phyloP scores from a whole-genome alignment of 164 flowering plant genomes.

The Stephania cephalantha region DNA sequence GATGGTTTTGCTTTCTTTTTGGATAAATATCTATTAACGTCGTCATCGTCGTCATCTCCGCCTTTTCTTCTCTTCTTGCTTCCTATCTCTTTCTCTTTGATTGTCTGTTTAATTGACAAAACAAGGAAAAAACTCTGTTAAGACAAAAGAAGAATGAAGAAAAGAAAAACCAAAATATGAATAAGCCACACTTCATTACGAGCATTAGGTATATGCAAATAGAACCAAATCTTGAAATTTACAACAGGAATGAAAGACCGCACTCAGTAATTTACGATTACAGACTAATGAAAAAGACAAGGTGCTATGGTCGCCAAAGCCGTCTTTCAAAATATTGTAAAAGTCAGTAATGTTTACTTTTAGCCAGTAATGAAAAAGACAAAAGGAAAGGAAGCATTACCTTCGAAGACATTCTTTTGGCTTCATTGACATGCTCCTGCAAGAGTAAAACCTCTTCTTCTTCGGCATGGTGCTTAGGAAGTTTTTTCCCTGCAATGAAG shows the following conservation, averaged over 20 bases:
- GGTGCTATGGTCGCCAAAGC: background rate
- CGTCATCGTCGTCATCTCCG: constrained; percentile 39
- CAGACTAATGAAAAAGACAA: background rate
- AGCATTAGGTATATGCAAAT: background rate
- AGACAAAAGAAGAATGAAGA: background rate
- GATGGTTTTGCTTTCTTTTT: constrained; percentile 22
- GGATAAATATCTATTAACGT: constrained; percentile 30
- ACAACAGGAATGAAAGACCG: background rate
- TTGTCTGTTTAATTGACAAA: constrained; percentile 27
- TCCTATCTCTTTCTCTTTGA: constrained; percentile 38
- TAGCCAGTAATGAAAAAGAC: background rate
- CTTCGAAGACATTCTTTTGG: constrained; percentile 63
- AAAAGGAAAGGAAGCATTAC: constrained; percentile 25
- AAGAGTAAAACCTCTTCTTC: constrained; percentile 66
- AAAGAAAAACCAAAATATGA: background rate
- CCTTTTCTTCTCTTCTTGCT: constrained; percentile 28
- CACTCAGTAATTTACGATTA: background rate
- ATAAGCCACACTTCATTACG: background rate
- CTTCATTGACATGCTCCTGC: constrained; percentile 64
- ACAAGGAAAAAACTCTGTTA: background rate
- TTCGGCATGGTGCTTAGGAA: constrained; percentile 52
- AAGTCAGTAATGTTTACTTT: background rate
- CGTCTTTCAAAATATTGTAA: background rate
- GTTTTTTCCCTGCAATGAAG: constrained; percentile 53
- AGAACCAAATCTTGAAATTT: background rate